Conservation (phyloP, 2,329 filamentous ascomycete species). For the Colletotrichum kahawae region DNA sequence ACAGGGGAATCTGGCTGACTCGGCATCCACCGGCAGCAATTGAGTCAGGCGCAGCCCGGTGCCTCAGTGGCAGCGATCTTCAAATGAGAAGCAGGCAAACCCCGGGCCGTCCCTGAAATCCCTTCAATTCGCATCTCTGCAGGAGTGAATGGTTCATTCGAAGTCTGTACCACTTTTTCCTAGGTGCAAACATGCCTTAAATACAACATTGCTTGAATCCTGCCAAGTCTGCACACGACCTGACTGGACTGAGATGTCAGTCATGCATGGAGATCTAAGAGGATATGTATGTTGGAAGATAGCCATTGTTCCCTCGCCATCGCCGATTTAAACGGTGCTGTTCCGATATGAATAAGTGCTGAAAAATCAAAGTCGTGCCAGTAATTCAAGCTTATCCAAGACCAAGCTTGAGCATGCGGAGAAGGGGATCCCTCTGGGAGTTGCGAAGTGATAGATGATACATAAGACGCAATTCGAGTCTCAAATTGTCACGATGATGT, state of each 20-base stretch:
- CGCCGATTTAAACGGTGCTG: background rate
- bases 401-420: background rate
- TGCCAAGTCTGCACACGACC: background rate
- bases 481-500: background rate
- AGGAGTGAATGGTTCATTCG: accelerated
- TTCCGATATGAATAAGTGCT: background rate
- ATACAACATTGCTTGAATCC: accelerated
- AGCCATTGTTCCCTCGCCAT: background rate
- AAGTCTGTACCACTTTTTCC: background rate
- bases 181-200: background rate
- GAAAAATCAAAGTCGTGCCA: background rate
- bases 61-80: background rate
- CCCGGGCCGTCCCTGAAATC: background rate
- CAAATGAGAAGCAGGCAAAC: background rate
- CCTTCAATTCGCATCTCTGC: background rate
- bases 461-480: background rate
- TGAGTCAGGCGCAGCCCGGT: background rate
- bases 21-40: background rate
- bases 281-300: background rate
- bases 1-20: background rate
- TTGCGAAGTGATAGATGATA: background rate
- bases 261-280: accelerated
- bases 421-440: background rate
- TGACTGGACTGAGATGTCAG: accelerated
- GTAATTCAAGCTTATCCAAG: background rate